Evolutionary conservation across 208 protist species (phyloP).

Genomic region (Acanthamoeba lenticulata): DNA sequence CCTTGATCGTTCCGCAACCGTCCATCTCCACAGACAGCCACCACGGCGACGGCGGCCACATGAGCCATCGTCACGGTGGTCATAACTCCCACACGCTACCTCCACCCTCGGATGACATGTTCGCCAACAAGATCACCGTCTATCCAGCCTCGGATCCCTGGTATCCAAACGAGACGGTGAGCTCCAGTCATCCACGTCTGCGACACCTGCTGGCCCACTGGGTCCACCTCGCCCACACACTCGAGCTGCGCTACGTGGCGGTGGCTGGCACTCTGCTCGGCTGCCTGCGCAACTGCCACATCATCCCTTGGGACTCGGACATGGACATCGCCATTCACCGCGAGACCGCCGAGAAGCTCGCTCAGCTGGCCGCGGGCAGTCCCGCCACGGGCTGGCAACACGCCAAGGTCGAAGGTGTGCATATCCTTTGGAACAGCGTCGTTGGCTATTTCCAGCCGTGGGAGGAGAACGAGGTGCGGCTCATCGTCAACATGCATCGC

Average conservation of each 20-base stretch:
- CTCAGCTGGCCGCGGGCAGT: neutral
- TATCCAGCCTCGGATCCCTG: neutral
- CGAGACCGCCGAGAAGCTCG: neutral
- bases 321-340: neutral
- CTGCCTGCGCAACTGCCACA: neutral
- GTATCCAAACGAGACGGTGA: neutral
- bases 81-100: too few species aligned
- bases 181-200: neutral
- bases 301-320: conserved; percentile 31
- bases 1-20: too few species aligned
- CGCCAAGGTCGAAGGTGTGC: neutral
- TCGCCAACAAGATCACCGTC: neutral
- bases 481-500: neutral
- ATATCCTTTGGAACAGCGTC: neutral
- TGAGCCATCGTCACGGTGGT: too few species aligned
- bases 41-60: too few species aligned
- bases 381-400: too few species aligned
- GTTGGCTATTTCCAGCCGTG: neutral
- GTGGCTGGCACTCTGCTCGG: neutral
- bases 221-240: neutral
- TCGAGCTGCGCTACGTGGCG: neutral
- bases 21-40: too few species aligned
- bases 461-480: neutral
- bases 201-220: neutral
- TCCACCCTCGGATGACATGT: too few species aligned